Evolutionary conservation across 169 alveolate species (phyloP), one percentile per base, ranked within the genome.

Genomic region (Eimeria sp.): DNA sequence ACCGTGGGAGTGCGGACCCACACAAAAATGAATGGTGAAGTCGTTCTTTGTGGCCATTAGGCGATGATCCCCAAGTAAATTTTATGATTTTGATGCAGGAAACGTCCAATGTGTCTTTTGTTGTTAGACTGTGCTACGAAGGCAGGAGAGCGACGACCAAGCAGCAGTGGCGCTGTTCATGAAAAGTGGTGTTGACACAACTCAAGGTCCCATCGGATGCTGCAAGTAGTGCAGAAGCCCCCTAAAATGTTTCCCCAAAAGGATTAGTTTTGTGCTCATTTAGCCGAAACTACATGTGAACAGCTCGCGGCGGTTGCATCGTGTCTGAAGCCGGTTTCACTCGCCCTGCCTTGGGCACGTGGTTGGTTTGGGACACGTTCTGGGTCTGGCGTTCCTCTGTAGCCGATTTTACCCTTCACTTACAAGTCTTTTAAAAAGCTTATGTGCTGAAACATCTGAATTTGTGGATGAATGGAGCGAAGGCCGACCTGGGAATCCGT

Each of bases 321-420:
- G 67, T 34, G 40, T 45, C 16, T 45, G 63, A 13, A 78, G 49
- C 88, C 65, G 65, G 61, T 78, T 78, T 51, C 88, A 47, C 88
- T 47, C 67, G 70, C 22, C 88, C 67, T 49, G 67, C 47, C 88
- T 78, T 78, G 88, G 88, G 88, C 61, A 78, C 67, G 61, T 43
- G 88, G 88, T 76, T 76, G 86, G 25, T 78, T n/a, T 51, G 88
- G 67, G 65, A n/a, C 43, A 47, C 67, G 88, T 51, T n/a, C 67
- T 13, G 88, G 49, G 58, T 25, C 88, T 78, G 65, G 88, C 45
- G 70, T 30, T 20, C 65, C 88, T 47, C 7, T 78, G 22, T 22
- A 47, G 11, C 47, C 34, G 27, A 6, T 22, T 49, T 78, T 78
- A 5, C 67, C 47, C 40, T 11, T 18, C 16, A 45, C 22, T 49